These are phyloP conservation scores for Lactarius evosmus DNA, from an alignment of 768 basidiomycete genomes.

Conservation along the genomic window DNA sequence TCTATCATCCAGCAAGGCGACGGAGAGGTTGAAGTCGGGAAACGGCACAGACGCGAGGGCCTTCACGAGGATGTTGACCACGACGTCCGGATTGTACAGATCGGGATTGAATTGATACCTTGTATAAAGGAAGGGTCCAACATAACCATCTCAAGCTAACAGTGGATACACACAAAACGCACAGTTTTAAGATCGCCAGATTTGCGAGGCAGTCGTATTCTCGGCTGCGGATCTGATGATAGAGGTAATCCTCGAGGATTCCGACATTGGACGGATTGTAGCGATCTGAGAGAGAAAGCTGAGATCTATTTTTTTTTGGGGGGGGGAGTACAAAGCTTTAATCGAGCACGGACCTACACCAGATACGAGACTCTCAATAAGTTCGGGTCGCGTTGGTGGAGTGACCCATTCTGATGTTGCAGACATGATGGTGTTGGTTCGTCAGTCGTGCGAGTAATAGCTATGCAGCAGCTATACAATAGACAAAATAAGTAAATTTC, in stretches of 20 bases:
- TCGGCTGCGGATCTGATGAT: conserved; percentile 85
- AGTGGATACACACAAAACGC: too few species aligned
- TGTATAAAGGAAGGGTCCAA: background rate
- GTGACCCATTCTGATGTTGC: conserved; percentile 62
- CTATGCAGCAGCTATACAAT: too few species aligned
- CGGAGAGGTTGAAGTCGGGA: conserved; percentile 92
- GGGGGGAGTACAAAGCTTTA: background rate
- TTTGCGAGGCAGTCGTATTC: conserved; percentile 96
- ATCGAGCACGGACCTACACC: conserved; percentile 66
- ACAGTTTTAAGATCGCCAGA: conserved; percentile 92
- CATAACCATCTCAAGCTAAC: too few species aligned
- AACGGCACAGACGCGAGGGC: conserved; percentile 79
- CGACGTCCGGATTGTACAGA: conserved; percentile 88
- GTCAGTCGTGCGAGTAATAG: too few species aligned
- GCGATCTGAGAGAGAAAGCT: conserved; percentile 58
- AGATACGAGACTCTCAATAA: conserved; percentile 88
- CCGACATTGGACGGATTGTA: conserved; percentile 95
- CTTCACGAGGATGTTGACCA: conserved; percentile 93
- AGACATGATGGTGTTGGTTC: conserved; percentile 40
- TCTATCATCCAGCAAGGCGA: conserved; percentile 86
- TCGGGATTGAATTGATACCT: conserved; percentile 97
- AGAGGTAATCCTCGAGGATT: conserved; percentile 95
- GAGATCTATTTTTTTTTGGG: background rate
- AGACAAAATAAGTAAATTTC: too few species aligned
- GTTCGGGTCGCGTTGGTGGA: conserved; percentile 75